Evolutionary conservation across 2,329 filamentous ascomycete species (phyloP), one percentile per base, ranked within the genome.

Genomic region (Periconia sp.): DNA sequence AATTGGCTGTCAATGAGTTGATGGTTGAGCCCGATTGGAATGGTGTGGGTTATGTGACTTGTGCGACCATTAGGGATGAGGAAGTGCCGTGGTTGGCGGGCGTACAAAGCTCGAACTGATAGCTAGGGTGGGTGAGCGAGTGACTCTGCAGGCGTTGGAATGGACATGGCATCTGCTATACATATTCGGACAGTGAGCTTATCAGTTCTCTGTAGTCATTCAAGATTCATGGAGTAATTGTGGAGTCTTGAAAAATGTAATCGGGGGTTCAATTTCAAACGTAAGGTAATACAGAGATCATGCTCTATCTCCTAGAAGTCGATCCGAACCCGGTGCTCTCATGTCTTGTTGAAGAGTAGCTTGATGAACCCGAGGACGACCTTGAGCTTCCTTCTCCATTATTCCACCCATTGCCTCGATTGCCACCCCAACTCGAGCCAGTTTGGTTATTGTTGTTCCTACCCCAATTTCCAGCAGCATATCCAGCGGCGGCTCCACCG

Each of bases 321-420:
- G 83, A 86, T 7, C 87, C 87, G 61, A 88, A 90, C 0, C 87
- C 87, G 1, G 86, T 89, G 56, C 84, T 88, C 56, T 86, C 80
- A 56, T 86, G 78, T 39, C 81, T 78, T 11, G 77, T 73, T 6
- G 74, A 73, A 7, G 76, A 78, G 36, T 61, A 64, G 29, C 69
- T 71, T 10, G 71, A 30, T 0, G 50, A 54, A 9, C 46, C 38
- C 10, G 50, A 54, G 3, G 62, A 64, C 5, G 61, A 63, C 36
- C 67, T 57, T 25, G 66, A 69, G 40, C 63, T 68, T 3, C 67
- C 63, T 35, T 69, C 67, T 7, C 66, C 66, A 67, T 51, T 68
- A 54, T 55, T 63, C 66, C 63, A 69, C 50, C 54, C 30, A 61
- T 64, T 17, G 63, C 66, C 36, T 66, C 56, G n/a, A 21, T 61